phyloP scores from a whole-genome alignment of 345 rosid species.

The Erodium maritimum region DNA sequence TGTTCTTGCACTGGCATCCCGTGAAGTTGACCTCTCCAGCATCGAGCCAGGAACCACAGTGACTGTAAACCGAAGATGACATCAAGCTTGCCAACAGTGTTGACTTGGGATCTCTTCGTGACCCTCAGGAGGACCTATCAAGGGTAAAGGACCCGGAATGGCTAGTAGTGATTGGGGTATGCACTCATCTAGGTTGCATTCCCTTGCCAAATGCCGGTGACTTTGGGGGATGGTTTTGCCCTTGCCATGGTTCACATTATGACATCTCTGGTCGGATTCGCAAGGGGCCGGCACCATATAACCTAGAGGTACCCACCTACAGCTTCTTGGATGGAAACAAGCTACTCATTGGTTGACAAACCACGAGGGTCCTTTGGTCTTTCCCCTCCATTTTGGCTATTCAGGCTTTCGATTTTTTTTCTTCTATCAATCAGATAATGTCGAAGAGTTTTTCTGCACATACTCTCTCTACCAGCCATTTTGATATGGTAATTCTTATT shows the following conservation, averaged over 20 bases:
- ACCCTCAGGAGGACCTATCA: constrained; percentile 62
- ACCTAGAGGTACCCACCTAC: constrained; percentile 86
- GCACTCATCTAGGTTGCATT: constrained; percentile 95
- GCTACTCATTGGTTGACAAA: constrained; percentile 62
- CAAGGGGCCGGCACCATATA: constrained; percentile 92
- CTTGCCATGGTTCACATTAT: constrained; percentile 93
- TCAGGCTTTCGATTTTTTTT: too few relatives aligned
- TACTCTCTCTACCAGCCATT: too few relatives aligned
- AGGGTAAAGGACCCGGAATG: constrained; percentile 93
- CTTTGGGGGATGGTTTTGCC: constrained; percentile 94
- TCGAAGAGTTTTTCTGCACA: constrained; percentile 15
- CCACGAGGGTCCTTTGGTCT: constrained; percentile 2
- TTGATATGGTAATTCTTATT: too few relatives aligned
- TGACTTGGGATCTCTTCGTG: constrained; percentile 66
- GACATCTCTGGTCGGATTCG: constrained; percentile 89
- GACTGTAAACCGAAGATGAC: constrained; percentile 87
- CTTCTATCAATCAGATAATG: constrained; percentile 27
- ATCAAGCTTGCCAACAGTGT: constrained; percentile 78
- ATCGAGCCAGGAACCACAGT: constrained; percentile 82
- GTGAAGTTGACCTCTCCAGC: constrained; percentile 84
- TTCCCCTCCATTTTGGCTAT: too few relatives aligned
- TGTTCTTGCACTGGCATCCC: constrained; percentile 86
- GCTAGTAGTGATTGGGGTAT: constrained; percentile 82
- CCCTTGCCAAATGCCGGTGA: constrained; percentile 99
- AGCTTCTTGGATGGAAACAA: constrained; percentile 79